Percentiles rank a stretch among this genome's conserved stretches.
Conservation (phyloP, 2,329 filamentous ascomycete genomes). For the Penicillium thymicola region DNA sequence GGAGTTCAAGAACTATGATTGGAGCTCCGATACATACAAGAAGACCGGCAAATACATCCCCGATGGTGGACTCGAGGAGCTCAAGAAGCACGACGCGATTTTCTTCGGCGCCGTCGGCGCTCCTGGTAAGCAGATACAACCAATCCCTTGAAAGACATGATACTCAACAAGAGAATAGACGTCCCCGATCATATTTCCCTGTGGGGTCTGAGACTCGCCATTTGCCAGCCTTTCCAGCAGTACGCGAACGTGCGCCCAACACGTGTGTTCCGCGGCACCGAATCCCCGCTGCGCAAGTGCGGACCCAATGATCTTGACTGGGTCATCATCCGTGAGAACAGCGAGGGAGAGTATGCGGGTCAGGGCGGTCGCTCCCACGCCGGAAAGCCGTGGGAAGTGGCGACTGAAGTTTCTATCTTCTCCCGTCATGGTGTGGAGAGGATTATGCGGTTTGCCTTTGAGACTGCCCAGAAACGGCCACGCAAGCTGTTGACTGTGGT, state of each 20-base stretch:
- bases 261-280: constrained; percentile 58
- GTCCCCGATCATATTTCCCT: constrained; percentile 66
- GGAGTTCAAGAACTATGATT: constrained; percentile 62
- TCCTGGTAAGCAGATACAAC: constrained; percentile 40
- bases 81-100: constrained; percentile 62
- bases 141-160: not conserved
- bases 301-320: constrained; percentile 61
- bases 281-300: constrained; percentile 55
- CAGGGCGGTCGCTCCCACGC: constrained; percentile 61
- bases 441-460: constrained; percentile 62
- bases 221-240: constrained; percentile 65
- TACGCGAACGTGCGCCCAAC: constrained; percentile 67
- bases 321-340: constrained; percentile 66
- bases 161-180: constrained; percentile 32
- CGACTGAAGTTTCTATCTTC: constrained; percentile 64
- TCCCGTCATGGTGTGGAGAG: constrained; percentile 58
- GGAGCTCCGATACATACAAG: constrained; percentile 66
- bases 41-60: constrained; percentile 64
- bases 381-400: constrained; percentile 57
- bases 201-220: constrained; percentile 65
- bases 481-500: constrained; percentile 61
- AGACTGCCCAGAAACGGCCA: constrained; percentile 55
- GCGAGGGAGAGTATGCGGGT: constrained; percentile 64
- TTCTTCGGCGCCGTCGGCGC: constrained; percentile 67
- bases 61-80: constrained; percentile 55